phyloP scores from a whole-genome alignment of 2,329 filamentous ascomycete species.

The Phialophora macrospora region DNA sequence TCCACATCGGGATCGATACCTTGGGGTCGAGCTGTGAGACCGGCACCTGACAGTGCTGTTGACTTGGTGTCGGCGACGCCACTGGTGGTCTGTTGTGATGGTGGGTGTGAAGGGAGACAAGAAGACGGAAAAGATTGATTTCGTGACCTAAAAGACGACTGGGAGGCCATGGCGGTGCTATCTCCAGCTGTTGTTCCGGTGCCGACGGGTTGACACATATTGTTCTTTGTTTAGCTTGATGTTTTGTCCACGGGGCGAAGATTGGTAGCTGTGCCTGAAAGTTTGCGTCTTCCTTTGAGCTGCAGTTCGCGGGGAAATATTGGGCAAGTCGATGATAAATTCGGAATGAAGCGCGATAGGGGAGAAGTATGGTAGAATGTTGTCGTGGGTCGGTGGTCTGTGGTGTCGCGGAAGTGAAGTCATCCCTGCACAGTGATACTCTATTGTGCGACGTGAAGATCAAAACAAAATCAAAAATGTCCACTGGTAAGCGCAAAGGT shows the following conservation, averaged over 20 bases:
- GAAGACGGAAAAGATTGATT: constrained; percentile 1
- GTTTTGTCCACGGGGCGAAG: not conserved
- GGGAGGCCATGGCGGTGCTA: not conserved
- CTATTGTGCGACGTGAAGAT: not conserved
- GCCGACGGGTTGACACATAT: not conserved
- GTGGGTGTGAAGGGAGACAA: not conserved
- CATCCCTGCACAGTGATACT: not conserved
- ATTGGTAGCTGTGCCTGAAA: not conserved
- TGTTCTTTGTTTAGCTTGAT: not conserved
- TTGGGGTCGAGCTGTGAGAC: not conserved
- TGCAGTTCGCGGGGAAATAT: not conserved
- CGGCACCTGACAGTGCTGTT: not conserved
- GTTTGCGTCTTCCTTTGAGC: not conserved
- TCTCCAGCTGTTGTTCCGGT: constrained; percentile 3
- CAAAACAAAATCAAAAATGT: no score
- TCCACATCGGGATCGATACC: not conserved
- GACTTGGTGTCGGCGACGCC: not conserved
- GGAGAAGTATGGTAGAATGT: no score
- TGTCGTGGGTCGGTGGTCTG: not conserved
- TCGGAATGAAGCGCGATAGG: not conserved
- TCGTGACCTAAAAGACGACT: not conserved
- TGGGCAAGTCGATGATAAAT: not conserved
- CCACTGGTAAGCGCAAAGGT: not conserved
- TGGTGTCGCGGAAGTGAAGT: not conserved
- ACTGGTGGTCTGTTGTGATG: constrained; percentile 1